Base-by-base conservation (phyloP, 768 basidiomycete genomes). In the Leccinum uliginosum region DNA sequence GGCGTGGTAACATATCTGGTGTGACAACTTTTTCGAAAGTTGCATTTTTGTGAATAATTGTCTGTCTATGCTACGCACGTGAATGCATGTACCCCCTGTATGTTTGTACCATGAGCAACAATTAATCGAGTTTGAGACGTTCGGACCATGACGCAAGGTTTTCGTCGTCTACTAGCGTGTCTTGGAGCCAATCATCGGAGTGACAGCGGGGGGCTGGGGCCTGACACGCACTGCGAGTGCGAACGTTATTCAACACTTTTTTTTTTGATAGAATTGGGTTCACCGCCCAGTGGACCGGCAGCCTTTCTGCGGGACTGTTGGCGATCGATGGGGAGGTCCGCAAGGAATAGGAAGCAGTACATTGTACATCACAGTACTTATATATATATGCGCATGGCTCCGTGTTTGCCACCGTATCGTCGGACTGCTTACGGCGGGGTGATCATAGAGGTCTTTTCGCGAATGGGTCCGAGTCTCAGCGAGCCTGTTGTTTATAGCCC, bases 1-100 rank as follows among this genome's bases (percentile, higher is more conserved):
- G 66, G 75, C 74, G 7, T 75, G 74, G 74, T 75, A 62, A 68
- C 52, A 38, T 8, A 40, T 12, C 3, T 21, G 35, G 40, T 9
- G 40, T 6, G 11, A 19, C 40, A 19, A 43, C 19, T 43, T 19
- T 17, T 38, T 40, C 38, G 38, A 43, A 10, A 11, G 40, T 19
- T 43, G 40, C 40, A 11, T 19, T 43, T 43, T 43, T 43, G 40
- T 43, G 19, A 19, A 43, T 43, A 43, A 9, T 43, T 43, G 10
- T 43, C 11, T 19, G 3, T 38, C 35, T 43, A 43, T 21, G 19
- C 23, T 52, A 29, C 29, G 3, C 4, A n/a, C n/a, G 7, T 4
- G 35, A 34, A 47, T 24, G 7, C 14, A n/a, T 30, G 27, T 57
- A 5, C 12, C n/a, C n/a, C 32, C 38, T 40, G 38, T 40, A 11